Percentiles rank a stretch among this genome's conserved stretches.
These are phyloP conservation scores for Russula vinacea DNA, from an alignment of 768 basidiomycete species.

Conservation along the genomic window DNA sequence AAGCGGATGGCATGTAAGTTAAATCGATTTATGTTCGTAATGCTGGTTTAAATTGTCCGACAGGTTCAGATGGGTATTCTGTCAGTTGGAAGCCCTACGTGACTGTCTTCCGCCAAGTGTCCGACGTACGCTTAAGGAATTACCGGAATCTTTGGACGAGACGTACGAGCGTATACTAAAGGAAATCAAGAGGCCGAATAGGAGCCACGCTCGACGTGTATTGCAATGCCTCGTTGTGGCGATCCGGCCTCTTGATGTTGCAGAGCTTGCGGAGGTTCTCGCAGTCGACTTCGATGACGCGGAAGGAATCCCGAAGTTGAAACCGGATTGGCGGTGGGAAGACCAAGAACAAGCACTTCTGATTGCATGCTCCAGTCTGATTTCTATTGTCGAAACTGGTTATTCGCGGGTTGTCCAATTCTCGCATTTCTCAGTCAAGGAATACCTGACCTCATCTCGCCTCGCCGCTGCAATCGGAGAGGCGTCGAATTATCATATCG, in stretches of 20 bases:
- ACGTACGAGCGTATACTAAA: constrained; percentile 3
- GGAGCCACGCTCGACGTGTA: background rate
- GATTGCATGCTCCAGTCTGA: background rate
- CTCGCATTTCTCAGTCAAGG: background rate
- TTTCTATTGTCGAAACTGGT: background rate
- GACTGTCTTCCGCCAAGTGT: background rate
- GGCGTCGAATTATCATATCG: background rate
- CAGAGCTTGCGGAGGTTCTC: background rate
- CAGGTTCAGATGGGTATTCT: background rate
- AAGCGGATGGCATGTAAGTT: constrained; percentile 1
- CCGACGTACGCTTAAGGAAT: background rate
- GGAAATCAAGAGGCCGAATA: background rate
- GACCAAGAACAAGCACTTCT: constrained; percentile 3
- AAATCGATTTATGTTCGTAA: background rate
- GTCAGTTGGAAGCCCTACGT: background rate
- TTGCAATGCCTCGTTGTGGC: constrained; percentile 7
- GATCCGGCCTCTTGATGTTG: constrained; percentile 6
- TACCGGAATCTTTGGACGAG: background rate
- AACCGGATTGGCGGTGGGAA: background rate
- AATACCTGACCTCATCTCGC: background rate
- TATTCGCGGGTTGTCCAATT: background rate
- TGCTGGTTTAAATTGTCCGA: background rate
- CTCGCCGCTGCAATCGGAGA: background rate
- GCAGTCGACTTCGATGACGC: background rate
- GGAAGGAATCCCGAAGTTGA: background rate